Conservation (phyloP, 495 filamentous ascomycete genomes). For the Margaritispora aquatica region DNA sequence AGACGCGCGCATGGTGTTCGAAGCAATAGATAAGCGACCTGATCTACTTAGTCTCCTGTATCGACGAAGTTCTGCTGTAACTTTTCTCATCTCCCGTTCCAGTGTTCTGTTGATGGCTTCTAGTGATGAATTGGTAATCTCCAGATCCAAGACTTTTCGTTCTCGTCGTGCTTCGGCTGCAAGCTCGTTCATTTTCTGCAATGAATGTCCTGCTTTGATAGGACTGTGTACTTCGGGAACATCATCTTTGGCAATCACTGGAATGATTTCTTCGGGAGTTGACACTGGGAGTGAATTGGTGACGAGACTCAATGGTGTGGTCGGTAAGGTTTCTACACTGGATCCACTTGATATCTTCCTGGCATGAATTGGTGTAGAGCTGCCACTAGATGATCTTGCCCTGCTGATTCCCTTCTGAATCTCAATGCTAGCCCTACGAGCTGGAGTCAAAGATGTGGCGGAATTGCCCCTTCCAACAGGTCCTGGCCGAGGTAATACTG, state of each 20-base stretch:
- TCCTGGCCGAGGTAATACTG: slow-evolving; percentile 12
- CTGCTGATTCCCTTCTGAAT: slow-evolving; percentile 17
- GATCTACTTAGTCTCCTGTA: slow-evolving; percentile 76
- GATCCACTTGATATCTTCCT: slow-evolving; percentile 15
- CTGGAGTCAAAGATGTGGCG: slow-evolving; percentile 13
- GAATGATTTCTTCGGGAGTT: slow-evolving; percentile 38
- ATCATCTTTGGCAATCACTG: slow-evolving; percentile 25
- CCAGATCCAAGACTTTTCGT: slow-evolving; percentile 92
- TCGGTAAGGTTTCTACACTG: slow-evolving; percentile 9
- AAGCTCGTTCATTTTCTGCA: slow-evolving; percentile 53
- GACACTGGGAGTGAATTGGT: slow-evolving; percentile 24
- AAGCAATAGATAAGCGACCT: slow-evolving; percentile 57
- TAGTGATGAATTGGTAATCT: slow-evolving; percentile 94
- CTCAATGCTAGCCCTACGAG: slow-evolving; percentile 25
- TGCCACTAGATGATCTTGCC: slow-evolving; percentile 17
- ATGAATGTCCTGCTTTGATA: slow-evolving; percentile 37
- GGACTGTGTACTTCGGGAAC: slow-evolving; percentile 40
- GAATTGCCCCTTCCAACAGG: slow-evolving; percentile 23
- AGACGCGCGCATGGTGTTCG: slow-evolving; percentile 15
- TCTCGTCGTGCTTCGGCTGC: slow-evolving; percentile 83
- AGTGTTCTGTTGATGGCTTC: slow-evolving; percentile 94
- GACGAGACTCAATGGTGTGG: slow-evolving; percentile 24
- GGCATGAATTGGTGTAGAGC: slow-evolving; percentile 11
- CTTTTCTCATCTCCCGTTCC: slow-evolving; percentile 85
- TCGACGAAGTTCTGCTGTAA: slow-evolving; percentile 79